phyloP scores from a whole-genome alignment of 1,284 basidiomycete species.

The Boletellus dicymbophilus region DNA sequence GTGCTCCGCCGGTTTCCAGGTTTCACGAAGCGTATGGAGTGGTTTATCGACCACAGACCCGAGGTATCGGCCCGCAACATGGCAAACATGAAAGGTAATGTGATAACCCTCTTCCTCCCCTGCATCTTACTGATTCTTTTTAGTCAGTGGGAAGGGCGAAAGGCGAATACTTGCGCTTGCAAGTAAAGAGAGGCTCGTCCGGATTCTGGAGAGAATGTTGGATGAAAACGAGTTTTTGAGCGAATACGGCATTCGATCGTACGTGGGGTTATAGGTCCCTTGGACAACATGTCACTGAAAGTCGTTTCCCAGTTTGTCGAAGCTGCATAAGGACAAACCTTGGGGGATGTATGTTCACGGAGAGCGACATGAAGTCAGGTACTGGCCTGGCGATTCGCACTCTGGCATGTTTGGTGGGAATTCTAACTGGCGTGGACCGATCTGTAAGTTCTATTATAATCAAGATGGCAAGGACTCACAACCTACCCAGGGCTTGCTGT shows the following conservation, averaged over 20 bases:
- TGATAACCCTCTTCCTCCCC: neutral
- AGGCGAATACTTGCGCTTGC: conserved; percentile 89
- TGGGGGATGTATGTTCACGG: conserved; percentile 96
- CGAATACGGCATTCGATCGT: conserved; percentile 95
- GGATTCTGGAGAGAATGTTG: conserved; percentile 94
- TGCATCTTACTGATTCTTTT: conserved; percentile 10
- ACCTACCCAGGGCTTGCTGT: conserved; percentile 76
- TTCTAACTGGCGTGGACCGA: conserved; percentile 93
- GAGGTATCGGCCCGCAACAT: conserved; percentile 90
- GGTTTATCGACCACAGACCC: conserved; percentile 94
- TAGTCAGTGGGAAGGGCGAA: conserved; percentile 81
- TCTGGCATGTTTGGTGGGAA: conserved; percentile 99
- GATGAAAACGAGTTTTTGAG: conserved; percentile 96
- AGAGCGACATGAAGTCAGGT: conserved; percentile 88
- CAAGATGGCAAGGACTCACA: neutral
- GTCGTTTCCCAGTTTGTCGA: conserved; percentile 65
- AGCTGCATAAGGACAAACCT: conserved; percentile 88
- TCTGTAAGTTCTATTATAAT: conserved; percentile 52
- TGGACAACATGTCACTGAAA: conserved; percentile 1
- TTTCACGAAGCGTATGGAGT: conserved; percentile 98
- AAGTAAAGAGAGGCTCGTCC: conserved; percentile 86
- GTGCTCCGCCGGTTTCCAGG: conserved; percentile 91
- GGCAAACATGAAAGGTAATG: conserved; percentile 89
- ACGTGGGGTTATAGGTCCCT: conserved; percentile 1
- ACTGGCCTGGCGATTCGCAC: conserved; percentile 97